Percentiles rank a stretch among this genome's conserved stretches.
Conservation (phyloP, 1,139 yeast species). For the Kluyveromyces sp. region DNA sequence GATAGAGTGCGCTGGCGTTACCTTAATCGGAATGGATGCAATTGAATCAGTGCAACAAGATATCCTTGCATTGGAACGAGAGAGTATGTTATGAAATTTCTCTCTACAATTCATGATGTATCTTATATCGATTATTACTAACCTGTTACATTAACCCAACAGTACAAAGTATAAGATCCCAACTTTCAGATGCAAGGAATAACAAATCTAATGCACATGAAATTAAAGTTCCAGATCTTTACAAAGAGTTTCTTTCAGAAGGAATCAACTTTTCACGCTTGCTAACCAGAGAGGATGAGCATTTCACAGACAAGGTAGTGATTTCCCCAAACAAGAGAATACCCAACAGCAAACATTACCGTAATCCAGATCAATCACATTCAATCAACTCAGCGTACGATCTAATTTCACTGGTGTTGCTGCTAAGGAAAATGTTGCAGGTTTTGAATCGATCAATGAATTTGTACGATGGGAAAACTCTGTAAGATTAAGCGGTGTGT, state of each 20-base stretch:
- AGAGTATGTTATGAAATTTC: slow-evolving; percentile 14
- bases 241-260: slow-evolving; percentile 1
- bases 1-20: background rate
- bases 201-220: background rate
- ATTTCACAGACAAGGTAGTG: too few relatives aligned
- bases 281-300: background rate
- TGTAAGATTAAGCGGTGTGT: slow-evolving; percentile 38
- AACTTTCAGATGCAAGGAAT: background rate
- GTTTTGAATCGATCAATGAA: slow-evolving; percentile 8
- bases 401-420: slow-evolving; percentile 20
- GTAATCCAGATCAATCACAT: slow-evolving; percentile 8
- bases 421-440: background rate
- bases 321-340: background rate
- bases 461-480: slow-evolving; percentile 34
- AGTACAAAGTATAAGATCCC: slow-evolving; percentile 2
- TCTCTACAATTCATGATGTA: background rate
- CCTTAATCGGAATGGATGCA: slow-evolving; percentile 11
- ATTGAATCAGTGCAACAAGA: slow-evolving; percentile 23
- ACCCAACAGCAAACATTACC: background rate
- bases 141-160: background rate
- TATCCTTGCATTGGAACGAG: slow-evolving; percentile 21
- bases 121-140: background rate
- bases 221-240: background rate
- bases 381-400: slow-evolving; percentile 25
- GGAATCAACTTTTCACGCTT: background rate